Evolutionary conservation across 2,329 filamentous ascomycete species (phyloP).

Genomic region (Aspergillus felis): DNA sequence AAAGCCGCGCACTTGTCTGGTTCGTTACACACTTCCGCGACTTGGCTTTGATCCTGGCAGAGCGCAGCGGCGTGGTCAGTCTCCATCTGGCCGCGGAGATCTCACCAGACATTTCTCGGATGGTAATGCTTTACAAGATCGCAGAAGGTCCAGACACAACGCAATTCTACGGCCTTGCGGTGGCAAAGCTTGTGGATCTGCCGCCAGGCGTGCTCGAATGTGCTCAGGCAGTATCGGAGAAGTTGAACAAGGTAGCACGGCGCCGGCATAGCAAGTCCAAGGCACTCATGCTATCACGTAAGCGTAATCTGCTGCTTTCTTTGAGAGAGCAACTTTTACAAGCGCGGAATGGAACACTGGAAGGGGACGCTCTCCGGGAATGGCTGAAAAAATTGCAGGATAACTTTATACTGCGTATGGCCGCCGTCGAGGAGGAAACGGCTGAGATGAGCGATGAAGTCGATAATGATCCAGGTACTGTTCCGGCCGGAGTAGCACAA

Average conservation of each 20-base stretch:
- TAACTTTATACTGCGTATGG: conserved; percentile 72
- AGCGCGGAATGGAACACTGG: conserved; percentile 61
- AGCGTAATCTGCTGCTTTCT: conserved; percentile 68
- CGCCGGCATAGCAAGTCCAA: conserved; percentile 57
- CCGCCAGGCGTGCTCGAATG: conserved; percentile 63
- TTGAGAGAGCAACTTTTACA: conserved; percentile 70
- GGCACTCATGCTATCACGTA: conserved; percentile 56
- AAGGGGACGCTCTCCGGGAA: conserved; percentile 57
- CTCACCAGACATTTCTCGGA: conserved; percentile 53
- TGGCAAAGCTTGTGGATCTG: conserved; percentile 72
- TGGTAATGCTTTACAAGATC: conserved; percentile 87
- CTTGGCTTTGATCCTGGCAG: conserved; percentile 68
- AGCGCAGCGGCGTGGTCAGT: conserved; percentile 75
- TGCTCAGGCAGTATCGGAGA: conserved; percentile 63
- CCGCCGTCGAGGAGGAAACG: conserved; percentile 53
- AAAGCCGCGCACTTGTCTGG: conserved; percentile 76
- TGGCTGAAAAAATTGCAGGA: conserved; percentile 67
- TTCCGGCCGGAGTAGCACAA: conserved; percentile 3
- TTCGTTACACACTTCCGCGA: conserved; percentile 93
- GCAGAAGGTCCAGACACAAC: conserved; percentile 66
- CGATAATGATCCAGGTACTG: background rate
- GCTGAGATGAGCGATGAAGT: conserved; percentile 13
- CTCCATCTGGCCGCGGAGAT: conserved; percentile 74
- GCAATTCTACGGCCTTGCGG: conserved; percentile 75
- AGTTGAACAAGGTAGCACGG: conserved; percentile 57